These are phyloP conservation scores for Metschnikowia similis DNA, from an alignment of 805 yeast genomes.

Conservation along the genomic window DNA sequence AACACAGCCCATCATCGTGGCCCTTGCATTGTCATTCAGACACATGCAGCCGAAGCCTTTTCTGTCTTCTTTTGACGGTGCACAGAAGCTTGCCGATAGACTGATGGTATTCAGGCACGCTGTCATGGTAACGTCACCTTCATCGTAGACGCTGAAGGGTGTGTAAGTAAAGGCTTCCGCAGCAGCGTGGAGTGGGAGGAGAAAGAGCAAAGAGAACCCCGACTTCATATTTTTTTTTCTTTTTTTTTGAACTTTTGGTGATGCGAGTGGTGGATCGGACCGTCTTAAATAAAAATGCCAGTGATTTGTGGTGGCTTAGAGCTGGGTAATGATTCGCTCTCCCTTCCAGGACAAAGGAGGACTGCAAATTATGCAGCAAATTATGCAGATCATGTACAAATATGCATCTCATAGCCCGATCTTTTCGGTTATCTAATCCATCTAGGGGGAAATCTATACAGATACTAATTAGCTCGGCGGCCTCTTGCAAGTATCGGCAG, in stretches of 20 bases:
- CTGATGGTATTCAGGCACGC: neutral
- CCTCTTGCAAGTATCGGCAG: too few relatives aligned
- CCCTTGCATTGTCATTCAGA: constrained; percentile 4
- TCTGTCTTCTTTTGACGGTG: neutral
- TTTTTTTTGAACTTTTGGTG: too few relatives aligned
- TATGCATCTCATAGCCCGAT: neutral
- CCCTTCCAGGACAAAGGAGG: neutral
- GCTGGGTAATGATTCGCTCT: neutral
- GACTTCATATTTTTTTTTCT: neutral
- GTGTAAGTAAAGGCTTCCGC: neutral
- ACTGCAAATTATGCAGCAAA: neutral
- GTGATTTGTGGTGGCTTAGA: neutral
- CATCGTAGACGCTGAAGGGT: constrained; percentile 1
- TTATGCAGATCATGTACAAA: neutral
- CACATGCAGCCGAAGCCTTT: constrained; percentile 4
- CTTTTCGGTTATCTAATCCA: neutral
- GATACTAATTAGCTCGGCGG: neutral
- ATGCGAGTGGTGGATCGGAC: neutral
- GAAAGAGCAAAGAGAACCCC: neutral
- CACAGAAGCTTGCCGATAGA: neutral
- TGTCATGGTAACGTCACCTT: neutral
- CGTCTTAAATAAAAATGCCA: neutral
- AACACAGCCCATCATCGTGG: constrained; percentile 7
- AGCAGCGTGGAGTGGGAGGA: neutral
- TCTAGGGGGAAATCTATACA: neutral